These are phyloP conservation scores for Trichophyton rubrum DNA, from an alignment of 2,329 filamentous ascomycete genomes.

Conservation along the genomic window DNA sequence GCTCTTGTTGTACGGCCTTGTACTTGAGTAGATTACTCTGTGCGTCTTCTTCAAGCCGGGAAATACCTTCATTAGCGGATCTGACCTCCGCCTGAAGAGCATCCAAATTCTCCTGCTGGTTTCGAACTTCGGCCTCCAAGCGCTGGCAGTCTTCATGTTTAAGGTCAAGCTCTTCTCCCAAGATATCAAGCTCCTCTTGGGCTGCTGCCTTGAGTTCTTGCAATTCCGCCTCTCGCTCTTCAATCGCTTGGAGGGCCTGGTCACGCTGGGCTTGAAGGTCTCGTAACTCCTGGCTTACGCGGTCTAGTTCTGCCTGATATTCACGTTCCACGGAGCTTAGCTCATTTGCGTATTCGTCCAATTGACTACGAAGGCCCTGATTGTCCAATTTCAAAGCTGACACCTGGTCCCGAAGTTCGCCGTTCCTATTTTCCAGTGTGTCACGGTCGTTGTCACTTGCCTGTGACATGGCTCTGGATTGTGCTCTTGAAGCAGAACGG, in stretches of 20 bases:
- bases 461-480: slow-evolving; percentile 61
- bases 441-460: slow-evolving; percentile 68
- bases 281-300: slow-evolving; percentile 66
- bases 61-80: slow-evolving; percentile 71
- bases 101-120: slow-evolving; percentile 73
- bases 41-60: slow-evolving; percentile 81
- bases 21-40: slow-evolving; percentile 67
- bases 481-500: slow-evolving; percentile 77
- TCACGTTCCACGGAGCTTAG: slow-evolving; percentile 60
- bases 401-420: slow-evolving; percentile 71
- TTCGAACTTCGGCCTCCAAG: slow-evolving; percentile 58
- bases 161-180: slow-evolving; percentile 56
- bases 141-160: slow-evolving; percentile 58
- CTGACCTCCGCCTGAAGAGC: slow-evolving; percentile 92
- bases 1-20: slow-evolving; percentile 67
- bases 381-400: slow-evolving; percentile 79
- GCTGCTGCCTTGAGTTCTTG: slow-evolving; percentile 45
- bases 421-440: slow-evolving; percentile 71
- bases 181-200: slow-evolving; percentile 44
- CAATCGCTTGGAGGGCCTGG: slow-evolving; percentile 64
- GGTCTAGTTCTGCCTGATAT: slow-evolving; percentile 70
- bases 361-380: slow-evolving; percentile 71
- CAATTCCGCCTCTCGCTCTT: slow-evolving; percentile 44
- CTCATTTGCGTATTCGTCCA: slow-evolving; percentile 67
- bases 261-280: slow-evolving; percentile 72